Conservation (phyloP, 2,329 filamentous ascomycete species). For the Fusarium sp. region DNA sequence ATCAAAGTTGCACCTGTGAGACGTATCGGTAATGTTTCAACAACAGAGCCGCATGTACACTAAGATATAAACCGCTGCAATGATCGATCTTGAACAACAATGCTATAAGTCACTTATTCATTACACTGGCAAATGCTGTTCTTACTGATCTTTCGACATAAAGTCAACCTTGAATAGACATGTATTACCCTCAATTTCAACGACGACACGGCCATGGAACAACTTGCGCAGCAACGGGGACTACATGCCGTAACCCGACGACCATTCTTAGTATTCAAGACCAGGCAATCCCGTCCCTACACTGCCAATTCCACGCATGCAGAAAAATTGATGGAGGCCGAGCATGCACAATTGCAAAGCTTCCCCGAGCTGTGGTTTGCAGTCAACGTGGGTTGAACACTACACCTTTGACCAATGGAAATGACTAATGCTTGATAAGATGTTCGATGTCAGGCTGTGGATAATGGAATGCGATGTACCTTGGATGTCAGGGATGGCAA, state of each 20-base stretch:
- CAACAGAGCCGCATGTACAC: slow-evolving; percentile 10
- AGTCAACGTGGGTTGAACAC: slow-evolving; percentile 40
- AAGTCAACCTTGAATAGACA: neutral
- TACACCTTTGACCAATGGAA: no score
- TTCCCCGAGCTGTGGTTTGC: slow-evolving; percentile 39
- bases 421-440: slow-evolving; percentile 32
- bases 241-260: slow-evolving; percentile 35
- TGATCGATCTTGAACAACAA: neutral
- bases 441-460: slow-evolving; percentile 39
- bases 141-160: neutral
- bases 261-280: slow-evolving; percentile 28
- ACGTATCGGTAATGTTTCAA: slow-evolving; percentile 5
- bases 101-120: neutral
- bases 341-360: slow-evolving; percentile 38
- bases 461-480: slow-evolving; percentile 39
- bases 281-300: slow-evolving; percentile 30
- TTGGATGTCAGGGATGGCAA: slow-evolving; percentile 39
- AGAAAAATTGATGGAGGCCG: slow-evolving; percentile 38
- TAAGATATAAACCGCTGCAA: neutral
- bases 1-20: slow-evolving; percentile 12
- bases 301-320: slow-evolving; percentile 45
- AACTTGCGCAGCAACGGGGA: slow-evolving; percentile 40
- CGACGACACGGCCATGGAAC: neutral
- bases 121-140: no score
- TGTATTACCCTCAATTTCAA: slow-evolving; percentile 7